Percentiles rank a stretch among this genome's conserved stretches.
These are phyloP conservation scores for Candida schatavii DNA, from an alignment of 805 yeast genomes.

Conservation along the genomic window DNA sequence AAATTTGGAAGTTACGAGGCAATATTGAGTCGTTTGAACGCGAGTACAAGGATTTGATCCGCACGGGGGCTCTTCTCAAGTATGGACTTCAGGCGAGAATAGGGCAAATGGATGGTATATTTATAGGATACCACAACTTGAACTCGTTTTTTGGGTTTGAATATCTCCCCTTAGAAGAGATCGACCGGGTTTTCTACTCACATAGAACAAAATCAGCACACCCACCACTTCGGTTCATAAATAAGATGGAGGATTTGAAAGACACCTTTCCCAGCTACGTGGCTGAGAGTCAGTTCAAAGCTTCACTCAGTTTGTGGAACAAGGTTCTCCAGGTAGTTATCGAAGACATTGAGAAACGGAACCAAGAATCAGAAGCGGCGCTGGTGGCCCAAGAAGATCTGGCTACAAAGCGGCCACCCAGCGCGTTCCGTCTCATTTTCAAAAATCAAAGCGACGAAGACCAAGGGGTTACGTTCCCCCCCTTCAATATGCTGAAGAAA, in stretches of 20 bases:
- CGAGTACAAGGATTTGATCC: slow-evolving; percentile 71
- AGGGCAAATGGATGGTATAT: slow-evolving; percentile 96
- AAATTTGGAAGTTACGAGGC: slow-evolving; percentile 61
- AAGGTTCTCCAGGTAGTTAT: slow-evolving; percentile 25
- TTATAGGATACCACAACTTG: slow-evolving; percentile 86
- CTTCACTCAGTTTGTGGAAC: slow-evolving; percentile 53
- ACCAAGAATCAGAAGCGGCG: too few relatives aligned
- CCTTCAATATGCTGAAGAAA: background rate
- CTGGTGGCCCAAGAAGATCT: too few relatives aligned
- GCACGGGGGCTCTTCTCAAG: slow-evolving; percentile 72
- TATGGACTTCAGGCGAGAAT: slow-evolving; percentile 89
- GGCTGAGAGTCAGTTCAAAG: slow-evolving; percentile 67
- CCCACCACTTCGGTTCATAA: slow-evolving; percentile 12
- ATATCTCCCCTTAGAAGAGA: slow-evolving; percentile 70
- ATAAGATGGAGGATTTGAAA: slow-evolving; percentile 22
- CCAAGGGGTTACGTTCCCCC: background rate
- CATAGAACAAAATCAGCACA: background rate
- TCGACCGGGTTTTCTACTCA: slow-evolving; percentile 50
- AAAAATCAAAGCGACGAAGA: slow-evolving; percentile 11
- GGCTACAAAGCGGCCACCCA: slow-evolving; percentile 4
- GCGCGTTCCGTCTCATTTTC: slow-evolving; percentile 26
- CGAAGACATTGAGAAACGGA: slow-evolving; percentile 23
- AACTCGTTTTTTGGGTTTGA: slow-evolving; percentile 83
- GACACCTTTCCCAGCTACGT: slow-evolving; percentile 43
- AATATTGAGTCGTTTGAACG: slow-evolving; percentile 75